phyloP scores from a whole-genome alignment of 2,329 filamentous ascomycete genomes.

The Colletotrichum cereale region DNA sequence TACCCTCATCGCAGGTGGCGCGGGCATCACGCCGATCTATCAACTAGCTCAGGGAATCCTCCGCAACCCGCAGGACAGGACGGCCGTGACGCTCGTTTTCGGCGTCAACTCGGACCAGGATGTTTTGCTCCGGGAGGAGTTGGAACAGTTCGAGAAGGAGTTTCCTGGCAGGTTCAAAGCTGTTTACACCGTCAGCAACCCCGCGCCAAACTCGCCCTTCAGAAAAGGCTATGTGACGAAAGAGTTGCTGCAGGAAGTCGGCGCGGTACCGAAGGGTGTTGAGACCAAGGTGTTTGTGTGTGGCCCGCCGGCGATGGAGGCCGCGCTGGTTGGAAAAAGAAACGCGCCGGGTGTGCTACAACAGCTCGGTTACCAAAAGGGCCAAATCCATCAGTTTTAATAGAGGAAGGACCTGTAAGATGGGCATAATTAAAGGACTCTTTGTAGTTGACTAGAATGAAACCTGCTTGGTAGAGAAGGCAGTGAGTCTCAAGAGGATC shows the following conservation, averaged over 20 bases:
- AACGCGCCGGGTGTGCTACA: conserved; percentile 63
- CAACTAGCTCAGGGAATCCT: conserved; percentile 73
- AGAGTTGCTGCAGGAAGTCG: conserved; percentile 65
- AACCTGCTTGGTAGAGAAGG: no score
- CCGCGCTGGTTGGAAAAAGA: conserved; percentile 62
- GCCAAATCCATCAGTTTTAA: conserved; percentile 71
- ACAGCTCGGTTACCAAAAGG: conserved; percentile 68
- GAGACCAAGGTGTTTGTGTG: conserved; percentile 75
- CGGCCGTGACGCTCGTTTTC: conserved; percentile 73
- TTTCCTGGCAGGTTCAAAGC: conserved; percentile 69
- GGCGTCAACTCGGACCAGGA: conserved; percentile 76
- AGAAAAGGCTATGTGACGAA: conserved; percentile 70
- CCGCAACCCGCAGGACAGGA: conserved; percentile 71
- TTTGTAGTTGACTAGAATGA: not conserved
- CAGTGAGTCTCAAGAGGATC: no score
- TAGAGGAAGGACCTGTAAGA: not conserved
- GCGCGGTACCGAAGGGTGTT: conserved; percentile 48
- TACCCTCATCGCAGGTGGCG: conserved; percentile 77
- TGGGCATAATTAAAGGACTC: not conserved
- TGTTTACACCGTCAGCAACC: conserved; percentile 68
- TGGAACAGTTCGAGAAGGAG: conserved; percentile 63
- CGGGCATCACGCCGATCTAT: conserved; percentile 79
- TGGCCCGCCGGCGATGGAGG: conserved; percentile 77
- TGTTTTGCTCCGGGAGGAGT: conserved; percentile 66
- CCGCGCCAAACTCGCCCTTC: conserved; percentile 54